phyloP scores from a whole-genome alignment of 2,329 filamentous ascomycete species.

The Rhynchosporium graminicola region DNA sequence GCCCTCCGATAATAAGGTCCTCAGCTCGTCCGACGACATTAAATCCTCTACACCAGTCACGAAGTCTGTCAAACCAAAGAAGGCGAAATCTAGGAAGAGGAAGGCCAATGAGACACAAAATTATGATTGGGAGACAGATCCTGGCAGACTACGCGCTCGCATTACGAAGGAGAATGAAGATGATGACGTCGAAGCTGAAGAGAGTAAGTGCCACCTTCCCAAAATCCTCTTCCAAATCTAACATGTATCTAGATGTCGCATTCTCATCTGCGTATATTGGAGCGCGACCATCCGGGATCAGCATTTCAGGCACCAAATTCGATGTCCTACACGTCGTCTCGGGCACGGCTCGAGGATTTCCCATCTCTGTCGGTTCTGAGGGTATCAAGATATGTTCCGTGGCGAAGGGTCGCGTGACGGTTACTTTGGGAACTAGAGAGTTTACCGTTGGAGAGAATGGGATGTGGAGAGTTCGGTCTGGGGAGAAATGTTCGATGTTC shows the following conservation, averaged over 20 bases:
- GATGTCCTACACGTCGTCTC: conserved; percentile 19
- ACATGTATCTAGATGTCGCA: conserved; percentile 28
- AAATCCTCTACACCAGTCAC: neutral
- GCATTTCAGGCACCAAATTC: conserved; percentile 25
- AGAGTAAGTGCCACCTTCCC: conserved; percentile 27
- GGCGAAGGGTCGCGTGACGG: conserved; percentile 25
- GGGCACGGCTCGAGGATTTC: neutral
- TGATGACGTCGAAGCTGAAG: conserved; percentile 25
- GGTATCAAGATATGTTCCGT: conserved; percentile 27
- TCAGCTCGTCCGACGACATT: neutral
- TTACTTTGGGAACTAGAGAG: conserved; percentile 19
- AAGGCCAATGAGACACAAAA: neutral
- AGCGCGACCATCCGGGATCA: conserved; percentile 20
- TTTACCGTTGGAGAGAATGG: conserved; percentile 28
- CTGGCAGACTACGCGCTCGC: conserved; percentile 25
- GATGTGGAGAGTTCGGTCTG: conserved; percentile 28
- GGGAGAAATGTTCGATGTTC: conserved; percentile 23
- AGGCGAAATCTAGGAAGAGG: neutral
- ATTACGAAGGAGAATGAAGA: conserved; percentile 9
- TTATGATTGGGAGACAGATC: conserved; percentile 29
- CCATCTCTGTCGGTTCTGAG: neutral
- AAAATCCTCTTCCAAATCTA: neutral
- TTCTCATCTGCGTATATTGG: conserved; percentile 30
- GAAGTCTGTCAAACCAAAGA: neutral
- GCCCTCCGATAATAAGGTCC: too few species aligned